phyloP scores from a whole-genome alignment of 1,139 yeast genomes.

The Taphrina communis region DNA sequence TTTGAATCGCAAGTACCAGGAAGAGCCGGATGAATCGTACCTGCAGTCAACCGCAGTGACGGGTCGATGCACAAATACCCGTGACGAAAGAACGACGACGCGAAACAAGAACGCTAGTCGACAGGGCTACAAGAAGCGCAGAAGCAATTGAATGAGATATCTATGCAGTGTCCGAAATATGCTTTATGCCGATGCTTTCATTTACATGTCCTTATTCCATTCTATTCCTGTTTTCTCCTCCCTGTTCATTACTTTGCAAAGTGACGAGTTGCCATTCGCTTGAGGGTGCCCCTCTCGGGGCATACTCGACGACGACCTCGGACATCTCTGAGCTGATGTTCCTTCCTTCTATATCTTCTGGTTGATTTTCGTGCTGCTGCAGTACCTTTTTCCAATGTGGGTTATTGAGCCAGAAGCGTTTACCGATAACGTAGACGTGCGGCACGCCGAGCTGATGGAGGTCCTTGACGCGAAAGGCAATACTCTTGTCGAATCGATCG shows the following conservation, averaged over 20 bases:
- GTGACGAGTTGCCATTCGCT: conserved; percentile 12
- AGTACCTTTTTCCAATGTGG: not conserved
- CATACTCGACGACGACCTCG: conserved; percentile 1
- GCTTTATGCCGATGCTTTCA: no score
- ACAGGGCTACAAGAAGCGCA: conserved; percentile 19
- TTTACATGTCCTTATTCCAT: no score
- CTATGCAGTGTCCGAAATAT: no score
- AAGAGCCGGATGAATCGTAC: conserved; percentile 10
- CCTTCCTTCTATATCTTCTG: not conserved
- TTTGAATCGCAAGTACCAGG: not conserved
- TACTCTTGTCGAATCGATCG: conserved; percentile 19
- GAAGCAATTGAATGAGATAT: conserved; percentile 2
- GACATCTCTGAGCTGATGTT: not conserved
- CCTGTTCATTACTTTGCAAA: not conserved
- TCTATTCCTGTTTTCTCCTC: no score
- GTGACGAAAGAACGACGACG: not conserved
- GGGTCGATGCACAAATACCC: conserved; percentile 4
- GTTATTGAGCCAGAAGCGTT: conserved; percentile 23
- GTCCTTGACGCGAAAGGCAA: conserved; percentile 32
- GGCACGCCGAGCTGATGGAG: conserved; percentile 31
- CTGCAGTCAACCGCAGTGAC: not conserved
- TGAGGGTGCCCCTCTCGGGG: conserved; percentile 6
- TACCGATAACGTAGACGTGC: conserved; percentile 23
- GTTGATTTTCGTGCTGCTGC: no score
- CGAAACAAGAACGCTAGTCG: conserved; percentile 4